A percentile compares a stretch with the other conserved stretches of the same genome.
phyloP scores from a whole-genome alignment of 177 flowering plant genomes.

The Vitis hybrid region DNA sequence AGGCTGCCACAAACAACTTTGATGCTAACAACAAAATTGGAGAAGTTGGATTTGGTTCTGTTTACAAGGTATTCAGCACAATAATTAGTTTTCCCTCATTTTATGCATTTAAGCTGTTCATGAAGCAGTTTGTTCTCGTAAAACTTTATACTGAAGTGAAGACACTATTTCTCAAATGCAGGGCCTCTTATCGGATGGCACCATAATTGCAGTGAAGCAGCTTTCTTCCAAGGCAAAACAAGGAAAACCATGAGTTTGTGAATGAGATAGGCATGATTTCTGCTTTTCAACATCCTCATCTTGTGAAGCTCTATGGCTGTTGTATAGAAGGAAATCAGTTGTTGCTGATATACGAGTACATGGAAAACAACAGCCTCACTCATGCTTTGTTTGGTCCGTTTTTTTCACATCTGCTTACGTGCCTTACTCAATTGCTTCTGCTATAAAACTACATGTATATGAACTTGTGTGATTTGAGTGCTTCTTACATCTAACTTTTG shows the following conservation, averaged over 20 bases:
- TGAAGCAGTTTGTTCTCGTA: too few relatives aligned
- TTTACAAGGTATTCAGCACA: conserved; percentile 25
- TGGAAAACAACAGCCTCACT: conserved; percentile 36
- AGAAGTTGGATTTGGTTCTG: conserved; percentile 46
- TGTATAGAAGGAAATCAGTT: conserved; percentile 39
- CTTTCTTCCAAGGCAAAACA: conserved; percentile 43
- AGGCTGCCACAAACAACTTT: conserved; percentile 37
- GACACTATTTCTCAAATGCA: conserved; percentile 6
- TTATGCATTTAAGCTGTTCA: not conserved
- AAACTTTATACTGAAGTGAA: not conserved
- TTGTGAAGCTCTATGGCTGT: conserved; percentile 44
- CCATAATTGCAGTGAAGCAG: conserved; percentile 36
- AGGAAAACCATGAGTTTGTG: conserved; percentile 46
- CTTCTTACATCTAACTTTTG: not conserved
- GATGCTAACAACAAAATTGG: conserved; percentile 30
- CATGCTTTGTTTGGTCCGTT: conserved; percentile 32
- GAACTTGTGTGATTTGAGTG: not conserved
- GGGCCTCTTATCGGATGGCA: conserved; percentile 36
- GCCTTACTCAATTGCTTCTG: too few relatives aligned
- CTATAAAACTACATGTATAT: not conserved
- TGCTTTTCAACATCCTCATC: conserved; percentile 37
- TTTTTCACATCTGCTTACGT: not conserved
- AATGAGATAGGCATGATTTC: conserved; percentile 46
- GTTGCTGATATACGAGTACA: conserved; percentile 31
- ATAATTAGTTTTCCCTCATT: not conserved